Base-by-base conservation (phyloP, 2,329 filamentous ascomycete species). In the Teratosphaeria destructans region DNA sequence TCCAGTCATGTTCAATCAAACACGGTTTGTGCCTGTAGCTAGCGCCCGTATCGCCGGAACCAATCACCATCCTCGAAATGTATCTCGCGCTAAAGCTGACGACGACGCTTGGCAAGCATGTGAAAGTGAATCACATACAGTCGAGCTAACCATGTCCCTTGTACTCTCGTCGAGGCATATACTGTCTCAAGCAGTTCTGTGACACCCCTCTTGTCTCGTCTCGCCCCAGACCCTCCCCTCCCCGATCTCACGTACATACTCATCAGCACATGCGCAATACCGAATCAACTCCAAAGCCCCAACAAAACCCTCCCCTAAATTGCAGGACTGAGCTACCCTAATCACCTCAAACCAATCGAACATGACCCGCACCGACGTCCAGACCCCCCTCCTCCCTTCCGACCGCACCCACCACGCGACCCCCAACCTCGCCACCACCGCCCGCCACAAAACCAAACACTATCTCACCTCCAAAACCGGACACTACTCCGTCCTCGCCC, bases 401-500 rank as follows among this genome's bases (percentile, higher is more conserved):
- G 57, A 58, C 49, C 57, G 11, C n/a, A 43, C n/a, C 37, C 27
- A 23, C 32, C 19, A n/a, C 34, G 4, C 23, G 12, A 58, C 19
- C 27, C 12, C 49, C 19, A 14, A 11, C n/a, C 23, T 39, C n/a
- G 32, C 34, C 43, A 35, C 59, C 1, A 55, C 52, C 16, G 54
- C 54, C 14, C 59, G 59, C 2, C 56, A 23, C n/a, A 14, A 56
- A 43, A 61, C 59, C 7, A 58, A 58, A 47, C 56, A 34, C 37
- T 77, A 75, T 62, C 71, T 82, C 32, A 73, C 72, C 37, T 79
- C 77, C 10, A 77, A 74, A 65, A 71, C 71, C 54, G 78, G 79
- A 12, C 80, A 82, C 67, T 81, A 80, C 65, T 69, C 72, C 3
- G 74, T 82, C 16, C 72, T 82, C 14, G 58, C 72, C 3, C 74